Percentiles rank a stretch among this genome's conserved stretches.
phyloP scores from a whole-genome alignment of 1,139 yeast species.

The Suhomyces kunorum region DNA sequence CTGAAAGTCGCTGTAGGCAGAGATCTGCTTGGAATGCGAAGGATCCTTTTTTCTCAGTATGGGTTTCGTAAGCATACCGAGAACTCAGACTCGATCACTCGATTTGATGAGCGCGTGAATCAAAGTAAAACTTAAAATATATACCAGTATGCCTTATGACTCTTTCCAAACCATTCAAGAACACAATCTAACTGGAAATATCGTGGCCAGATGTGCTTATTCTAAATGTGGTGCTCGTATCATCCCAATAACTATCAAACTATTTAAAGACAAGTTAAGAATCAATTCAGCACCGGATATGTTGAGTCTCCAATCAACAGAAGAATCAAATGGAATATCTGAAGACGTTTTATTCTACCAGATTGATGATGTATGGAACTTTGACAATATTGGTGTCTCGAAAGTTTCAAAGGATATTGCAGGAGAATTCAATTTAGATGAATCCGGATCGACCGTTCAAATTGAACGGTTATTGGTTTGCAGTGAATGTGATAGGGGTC shows the following conservation, averaged over 20 bases:
- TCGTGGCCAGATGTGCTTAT: constrained; percentile 40
- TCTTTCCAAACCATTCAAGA: constrained; percentile 10
- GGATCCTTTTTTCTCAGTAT: no score
- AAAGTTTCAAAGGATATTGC: constrained; percentile 37
- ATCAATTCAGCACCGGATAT: constrained; percentile 36
- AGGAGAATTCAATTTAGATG: constrained; percentile 13
- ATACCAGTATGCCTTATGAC: constrained; percentile 1
- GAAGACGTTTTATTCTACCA: constrained; percentile 26
- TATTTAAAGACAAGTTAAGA: constrained; percentile 9
- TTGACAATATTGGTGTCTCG: constrained; percentile 76
- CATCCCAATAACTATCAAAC: constrained; percentile 27
- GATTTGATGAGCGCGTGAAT: no score
- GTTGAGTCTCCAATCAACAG: constrained; percentile 2
- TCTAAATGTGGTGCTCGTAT: constrained; percentile 37
- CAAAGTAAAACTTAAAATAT: no score
- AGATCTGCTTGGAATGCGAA: no score
- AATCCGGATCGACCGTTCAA: constrained; percentile 15
- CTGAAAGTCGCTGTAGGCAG: no score
- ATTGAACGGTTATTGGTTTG: constrained; percentile 59
- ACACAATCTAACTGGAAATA: background rate
- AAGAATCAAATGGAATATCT: constrained; percentile 8
- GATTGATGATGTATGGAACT: constrained; percentile 67
- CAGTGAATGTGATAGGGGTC: constrained; percentile 76
- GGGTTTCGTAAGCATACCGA: no score
- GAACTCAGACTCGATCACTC: no score